Conservation (phyloP, 176 grass and related monocot species). For the Pontederia paniculata region DNA sequence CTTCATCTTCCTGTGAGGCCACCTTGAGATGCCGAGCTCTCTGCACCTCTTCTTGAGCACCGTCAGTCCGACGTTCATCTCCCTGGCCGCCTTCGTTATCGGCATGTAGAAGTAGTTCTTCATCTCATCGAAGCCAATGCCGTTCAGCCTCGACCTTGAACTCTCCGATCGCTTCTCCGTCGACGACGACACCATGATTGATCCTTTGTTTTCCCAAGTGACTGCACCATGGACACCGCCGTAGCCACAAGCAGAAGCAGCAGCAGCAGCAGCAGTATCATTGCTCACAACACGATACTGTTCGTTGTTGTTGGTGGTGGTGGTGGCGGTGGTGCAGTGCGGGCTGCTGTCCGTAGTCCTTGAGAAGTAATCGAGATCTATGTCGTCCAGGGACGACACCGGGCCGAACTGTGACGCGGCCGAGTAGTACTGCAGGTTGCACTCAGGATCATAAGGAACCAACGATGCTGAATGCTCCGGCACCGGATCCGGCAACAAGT, state of each 20-base stretch:
- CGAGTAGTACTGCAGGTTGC: background rate
- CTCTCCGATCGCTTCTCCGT: no score
- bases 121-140: slow-evolving; percentile 30
- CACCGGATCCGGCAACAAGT: background rate
- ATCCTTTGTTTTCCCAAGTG: background rate
- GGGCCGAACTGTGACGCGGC: no score
- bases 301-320: background rate
- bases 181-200: background rate
- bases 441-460: background rate
- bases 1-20: slow-evolving; percentile 74
- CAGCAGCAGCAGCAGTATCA: background rate
- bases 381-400: background rate
- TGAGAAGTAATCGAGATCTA: background rate
- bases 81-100: slow-evolving; percentile 40
- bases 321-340: no score
- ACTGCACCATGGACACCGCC: background rate
- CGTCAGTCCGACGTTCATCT: slow-evolving; percentile 51
- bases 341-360: no score
- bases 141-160: background rate
- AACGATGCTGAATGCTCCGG: background rate
- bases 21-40: slow-evolving; percentile 51
- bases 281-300: background rate
- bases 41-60: slow-evolving; percentile 59
- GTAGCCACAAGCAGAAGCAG: no score
- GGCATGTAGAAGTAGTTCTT: slow-evolving; percentile 60